phyloP scores from a whole-genome alignment of 2,329 filamentous ascomycete genomes.

The Myriosclerotinia scirpicola region DNA sequence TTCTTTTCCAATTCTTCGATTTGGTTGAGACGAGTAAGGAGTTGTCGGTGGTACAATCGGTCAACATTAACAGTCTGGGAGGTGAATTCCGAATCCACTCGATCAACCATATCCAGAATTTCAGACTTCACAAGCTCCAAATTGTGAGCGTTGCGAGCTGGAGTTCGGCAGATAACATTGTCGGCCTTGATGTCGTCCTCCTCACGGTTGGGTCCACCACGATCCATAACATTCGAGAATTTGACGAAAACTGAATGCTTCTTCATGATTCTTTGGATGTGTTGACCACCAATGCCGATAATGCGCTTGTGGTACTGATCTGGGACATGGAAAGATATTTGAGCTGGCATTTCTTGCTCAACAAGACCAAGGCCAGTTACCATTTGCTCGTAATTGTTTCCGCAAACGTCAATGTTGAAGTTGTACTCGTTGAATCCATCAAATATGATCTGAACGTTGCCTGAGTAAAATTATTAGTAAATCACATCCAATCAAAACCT shows the following conservation, averaged over 20 bases:
- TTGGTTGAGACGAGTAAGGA: slow-evolving; percentile 82
- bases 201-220: slow-evolving; percentile 84
- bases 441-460: slow-evolving; percentile 96
- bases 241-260: slow-evolving; percentile 99
- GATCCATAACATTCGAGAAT: slow-evolving; percentile 98
- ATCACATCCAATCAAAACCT: neutral
- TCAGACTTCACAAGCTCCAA: slow-evolving; percentile 97
- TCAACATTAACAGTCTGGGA: slow-evolving; percentile 92
- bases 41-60: slow-evolving; percentile 89
- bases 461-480: slow-evolving; percentile 12
- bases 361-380: slow-evolving; percentile 90
- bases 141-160: slow-evolving; percentile 94
- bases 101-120: slow-evolving; percentile 98
- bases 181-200: slow-evolving; percentile 98
- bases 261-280: slow-evolving; percentile 99
- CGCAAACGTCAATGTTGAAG: slow-evolving; percentile 98
- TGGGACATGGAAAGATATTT: slow-evolving; percentile 97
- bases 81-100: slow-evolving; percentile 84
- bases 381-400: slow-evolving; percentile 87
- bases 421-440: slow-evolving; percentile 99
- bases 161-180: slow-evolving; percentile 97
- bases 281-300: slow-evolving; percentile 96
- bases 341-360: slow-evolving; percentile 98
- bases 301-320: slow-evolving; percentile 99
- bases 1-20: slow-evolving; percentile 97